These are phyloP conservation scores for Heracleum sosnowskyi DNA, from an alignment of 129 eudicot genomes.

Conservation along the genomic window DNA sequence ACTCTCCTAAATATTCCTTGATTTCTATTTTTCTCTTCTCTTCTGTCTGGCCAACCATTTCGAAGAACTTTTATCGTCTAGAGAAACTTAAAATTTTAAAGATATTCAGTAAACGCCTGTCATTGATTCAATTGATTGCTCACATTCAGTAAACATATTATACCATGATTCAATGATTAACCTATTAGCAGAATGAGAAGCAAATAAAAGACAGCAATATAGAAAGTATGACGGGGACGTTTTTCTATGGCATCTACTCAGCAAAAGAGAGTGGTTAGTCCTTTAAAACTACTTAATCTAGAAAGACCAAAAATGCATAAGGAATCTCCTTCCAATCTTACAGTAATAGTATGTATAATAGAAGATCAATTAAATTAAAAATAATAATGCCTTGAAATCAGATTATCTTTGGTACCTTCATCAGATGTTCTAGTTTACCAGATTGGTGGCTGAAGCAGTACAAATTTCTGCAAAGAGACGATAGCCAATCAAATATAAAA, in stretches of 20 bases:
- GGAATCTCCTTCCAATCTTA: neutral
- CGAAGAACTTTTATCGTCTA: neutral
- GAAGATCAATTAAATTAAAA: neutral
- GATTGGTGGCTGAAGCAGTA: constrained; percentile 94
- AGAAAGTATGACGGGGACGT: neutral
- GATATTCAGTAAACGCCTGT: neutral
- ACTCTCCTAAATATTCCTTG: neutral
- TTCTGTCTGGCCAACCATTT: neutral
- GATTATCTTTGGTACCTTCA: constrained; percentile 53
- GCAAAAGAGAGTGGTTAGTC: neutral
- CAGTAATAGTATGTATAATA: neutral
- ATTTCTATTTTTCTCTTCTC: neutral
- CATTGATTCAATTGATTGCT: neutral
- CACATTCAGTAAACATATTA: neutral
- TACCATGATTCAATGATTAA: neutral
- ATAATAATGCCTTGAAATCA: neutral
- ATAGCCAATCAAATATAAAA: neutral
- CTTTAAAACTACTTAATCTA: too few relatives aligned
- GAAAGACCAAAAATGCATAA: too few relatives aligned
- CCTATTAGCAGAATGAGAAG: neutral
- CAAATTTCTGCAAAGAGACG: constrained; percentile 48
- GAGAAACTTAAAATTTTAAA: neutral
- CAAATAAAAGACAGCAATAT: neutral
- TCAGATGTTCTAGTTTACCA: constrained; percentile 85
- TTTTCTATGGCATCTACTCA: neutral